Evolutionary conservation across 257 asterid genomes (phyloP), one percentile per base, ranked within the genome.

Genomic region (Lycium ferocissimum): DNA sequence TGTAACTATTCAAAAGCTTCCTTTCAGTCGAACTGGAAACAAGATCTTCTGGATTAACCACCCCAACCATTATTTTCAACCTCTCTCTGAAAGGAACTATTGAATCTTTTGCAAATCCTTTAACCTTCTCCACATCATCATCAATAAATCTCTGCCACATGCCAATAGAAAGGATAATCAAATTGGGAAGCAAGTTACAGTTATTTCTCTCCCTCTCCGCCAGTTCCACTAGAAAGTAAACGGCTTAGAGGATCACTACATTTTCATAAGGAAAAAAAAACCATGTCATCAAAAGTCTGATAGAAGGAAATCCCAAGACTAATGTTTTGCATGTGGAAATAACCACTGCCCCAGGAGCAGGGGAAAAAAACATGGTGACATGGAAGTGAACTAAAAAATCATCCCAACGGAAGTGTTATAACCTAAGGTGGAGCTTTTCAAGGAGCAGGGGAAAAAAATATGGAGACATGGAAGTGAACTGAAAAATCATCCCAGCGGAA

Each of bases 31-130:
- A 88, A 85, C 86, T 93, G 37, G 97, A 90, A 83, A 90, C 95
- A 33, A 95, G 91, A 40, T 92, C 97, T 20, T 95, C 98, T 0
- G 96, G 94, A 89, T 95, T 95, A 37, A 88, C 95, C 67, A 89
- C 94, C 56, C 98, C 97, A 58, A 89, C 98, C 97, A 95, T 91
- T 71, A 95, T 91, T 84, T 95, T 95, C 87, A 95, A 85, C 88
- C 98, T 92, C 82, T 95, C 98, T 87, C 97, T 91, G 83, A 87
- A 95, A 14, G 98, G 90, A 85, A 91, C 89, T 9, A 12, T 80
- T 43, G 98, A 91, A 38, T 91, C 98, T 85, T 91, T 91, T 7
- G 94, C 84, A 67, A 92, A 95, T 63, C 98, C 98, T 88, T 84
- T 94, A 82, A 91, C 93, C 87, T 89, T 91, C 86, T 95, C 98